phyloP scores from a whole-genome alignment of 1,139 yeast species.

The Saccharomyces uvarum region DNA sequence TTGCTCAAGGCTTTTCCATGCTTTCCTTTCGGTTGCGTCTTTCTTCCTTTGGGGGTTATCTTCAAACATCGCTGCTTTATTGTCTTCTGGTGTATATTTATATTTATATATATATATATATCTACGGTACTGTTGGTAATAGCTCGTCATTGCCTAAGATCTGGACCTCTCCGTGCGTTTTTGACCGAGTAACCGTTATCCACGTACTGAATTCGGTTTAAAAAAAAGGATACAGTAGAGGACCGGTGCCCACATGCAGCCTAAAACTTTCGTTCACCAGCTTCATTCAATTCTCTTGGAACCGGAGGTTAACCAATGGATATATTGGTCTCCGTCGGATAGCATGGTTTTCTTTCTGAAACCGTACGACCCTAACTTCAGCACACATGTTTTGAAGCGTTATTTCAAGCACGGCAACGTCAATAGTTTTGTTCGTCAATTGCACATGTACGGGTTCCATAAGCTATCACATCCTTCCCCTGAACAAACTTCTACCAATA shows the following conservation, averaged over 20 bases:
- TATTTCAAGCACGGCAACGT: slow-evolving; percentile 78
- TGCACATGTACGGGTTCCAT: slow-evolving; percentile 66
- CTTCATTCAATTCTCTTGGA: slow-evolving; percentile 26
- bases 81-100: not conserved
- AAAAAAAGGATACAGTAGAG: not conserved
- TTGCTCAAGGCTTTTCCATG: not conserved
- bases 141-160: not conserved
- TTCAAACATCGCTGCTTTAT: not conserved
- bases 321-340: slow-evolving; percentile 67
- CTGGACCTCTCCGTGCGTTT: not conserved
- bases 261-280: slow-evolving; percentile 28
- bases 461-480: slow-evolving; percentile 10
- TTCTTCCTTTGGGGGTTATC: not conserved
- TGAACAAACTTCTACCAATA: slow-evolving; percentile 13
- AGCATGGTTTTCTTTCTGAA: slow-evolving; percentile 54
- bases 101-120: not conserved
- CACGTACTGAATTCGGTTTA: not conserved
- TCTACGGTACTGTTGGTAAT: not conserved
- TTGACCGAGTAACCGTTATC: not conserved
- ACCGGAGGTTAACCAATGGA: slow-evolving; percentile 36
- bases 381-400: slow-evolving; percentile 51
- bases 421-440: slow-evolving; percentile 68
- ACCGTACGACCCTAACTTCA: slow-evolving; percentile 61
- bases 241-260: slow-evolving; percentile 2
- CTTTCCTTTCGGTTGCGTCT: slow-evolving; percentile 1